Base-by-base conservation (phyloP, 176 grass and related monocot species). In the Sorghum bicolor region DNA sequence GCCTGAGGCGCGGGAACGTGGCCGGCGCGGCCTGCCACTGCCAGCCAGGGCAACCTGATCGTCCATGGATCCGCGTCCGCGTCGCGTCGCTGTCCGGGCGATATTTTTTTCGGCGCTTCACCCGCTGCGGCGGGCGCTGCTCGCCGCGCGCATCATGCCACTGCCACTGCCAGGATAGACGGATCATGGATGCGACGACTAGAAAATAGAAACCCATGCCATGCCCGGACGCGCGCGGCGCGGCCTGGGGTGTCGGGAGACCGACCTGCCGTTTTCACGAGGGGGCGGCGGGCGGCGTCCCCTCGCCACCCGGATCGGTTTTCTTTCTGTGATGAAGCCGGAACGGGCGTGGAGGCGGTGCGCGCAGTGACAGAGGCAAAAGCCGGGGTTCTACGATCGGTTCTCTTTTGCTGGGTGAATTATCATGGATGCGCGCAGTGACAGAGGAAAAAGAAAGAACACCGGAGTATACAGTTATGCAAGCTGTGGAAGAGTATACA, bases 1-100 rank as follows among this genome's bases (percentile, higher is more conserved):
- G 77, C 48, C 75, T n/a, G n/a, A 37, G 57, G 41, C 33, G 69
- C 8, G 64, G 84, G 67, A 84, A 88, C 87, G 81, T 88, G 87
- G 87, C 52, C 75, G 19, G 76, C 82, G 52, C 19, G 50, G 50
- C 50, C 50, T 53, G 50, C 50, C 5, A 52, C 17, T 12, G 34
- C 12, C 52, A 2, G 74, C 10, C 17, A 28, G 53, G 15, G 15
- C 44, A 14, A 47, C 15, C 1, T 34, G 17, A 11, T 10, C 64
- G 29, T 5, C 79, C 50, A 0, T 4, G 16, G 44, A 24, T 6
- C 2, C 13, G 55, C 48, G 40, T 31, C 10, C 64, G 9, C 47
- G 65, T 47, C 58, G 70, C 16, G 75, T 79, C 68, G 34, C 81
- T 60, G 75, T 74, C 64, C 28, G 0, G 32, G 0, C 37, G 76